Evolutionary conservation across 1,139 yeast species (phyloP).

Genomic region (Zygoascus sp.): DNA sequence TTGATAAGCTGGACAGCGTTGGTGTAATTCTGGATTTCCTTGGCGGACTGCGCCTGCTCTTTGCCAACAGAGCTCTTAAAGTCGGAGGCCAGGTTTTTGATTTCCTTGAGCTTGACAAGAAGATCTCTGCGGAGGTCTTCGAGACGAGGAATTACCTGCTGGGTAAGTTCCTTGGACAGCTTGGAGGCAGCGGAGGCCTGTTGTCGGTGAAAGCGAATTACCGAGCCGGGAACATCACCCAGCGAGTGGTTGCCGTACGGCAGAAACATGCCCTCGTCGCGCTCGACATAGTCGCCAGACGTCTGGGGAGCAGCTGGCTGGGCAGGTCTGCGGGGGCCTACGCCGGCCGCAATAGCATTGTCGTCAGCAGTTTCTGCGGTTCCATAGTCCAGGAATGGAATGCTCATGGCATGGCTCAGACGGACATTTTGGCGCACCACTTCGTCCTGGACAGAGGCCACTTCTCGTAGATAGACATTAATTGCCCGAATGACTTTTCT

Average conservation of each 20-base stretch:
- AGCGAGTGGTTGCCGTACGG: constrained; percentile 79
- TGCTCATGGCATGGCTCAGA: constrained; percentile 70
- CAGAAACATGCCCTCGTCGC: constrained; percentile 51
- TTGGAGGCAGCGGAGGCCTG: constrained; percentile 63
- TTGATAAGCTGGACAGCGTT: constrained; percentile 30
- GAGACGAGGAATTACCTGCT: constrained; percentile 70
- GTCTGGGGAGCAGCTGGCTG: constrained; percentile 17
- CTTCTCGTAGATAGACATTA: constrained; percentile 69
- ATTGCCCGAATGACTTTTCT: constrained; percentile 70
- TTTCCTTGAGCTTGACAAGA: constrained; percentile 79
- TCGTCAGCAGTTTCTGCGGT: constrained; percentile 21
- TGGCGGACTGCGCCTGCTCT: constrained; percentile 58
- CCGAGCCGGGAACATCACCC: constrained; percentile 72
- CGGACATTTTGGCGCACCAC: constrained; percentile 77
- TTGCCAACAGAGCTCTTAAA: constrained; percentile 69
- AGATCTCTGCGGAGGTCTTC: constrained; percentile 83
- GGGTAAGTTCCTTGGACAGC: constrained; percentile 66
- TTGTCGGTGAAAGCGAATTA: constrained; percentile 69
- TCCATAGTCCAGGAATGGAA: constrained; percentile 44
- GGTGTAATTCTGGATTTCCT: constrained; percentile 27
- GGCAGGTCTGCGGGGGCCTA: constrained; percentile 11
- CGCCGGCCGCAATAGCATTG: constrained; percentile 10
- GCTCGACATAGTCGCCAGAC: constrained; percentile 15
- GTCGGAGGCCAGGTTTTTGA: constrained; percentile 73
- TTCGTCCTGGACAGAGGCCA: constrained; percentile 82